Evolutionary conservation across 106 monocot genomes (phyloP).

Genomic region (Agapanthus africanus): DNA sequence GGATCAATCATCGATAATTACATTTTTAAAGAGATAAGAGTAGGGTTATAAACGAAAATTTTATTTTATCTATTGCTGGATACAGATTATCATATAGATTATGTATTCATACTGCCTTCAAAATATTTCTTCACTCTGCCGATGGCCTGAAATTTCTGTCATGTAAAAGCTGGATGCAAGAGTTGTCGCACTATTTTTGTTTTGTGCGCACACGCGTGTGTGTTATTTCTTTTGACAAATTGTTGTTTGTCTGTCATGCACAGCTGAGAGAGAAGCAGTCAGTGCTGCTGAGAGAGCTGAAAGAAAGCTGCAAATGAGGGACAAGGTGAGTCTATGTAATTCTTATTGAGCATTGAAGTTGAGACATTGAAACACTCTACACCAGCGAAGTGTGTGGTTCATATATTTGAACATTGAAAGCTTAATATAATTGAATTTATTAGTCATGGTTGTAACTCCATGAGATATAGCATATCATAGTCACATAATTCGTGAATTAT

Average conservation of each 20-base stretch:
- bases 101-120: background rate
- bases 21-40: background rate
- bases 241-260: slow-evolving; percentile 8
- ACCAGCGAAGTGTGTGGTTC: no score
- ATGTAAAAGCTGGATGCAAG: background rate
- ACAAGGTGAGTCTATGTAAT: slow-evolving; percentile 17
- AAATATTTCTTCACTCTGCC: background rate
- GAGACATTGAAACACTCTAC: no score
- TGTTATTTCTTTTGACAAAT: background rate
- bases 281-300: slow-evolving; percentile 24
- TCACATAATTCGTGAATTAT: no score
- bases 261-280: slow-evolving; percentile 25
- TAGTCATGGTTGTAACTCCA: no score
- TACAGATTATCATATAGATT: no score
- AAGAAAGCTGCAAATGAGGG: slow-evolving; percentile 23
- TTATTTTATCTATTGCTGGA: background rate
- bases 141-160: background rate
- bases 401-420: no score
- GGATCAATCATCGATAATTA: background rate
- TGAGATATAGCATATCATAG: no score
- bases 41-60: background rate
- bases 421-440: no score
- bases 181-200: background rate
- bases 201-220: no score
- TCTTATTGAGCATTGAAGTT: no score